Base-by-base conservation (phyloP, 164 flowering plant genomes). In the Kalanchoe fedtschenkoi region DNA sequence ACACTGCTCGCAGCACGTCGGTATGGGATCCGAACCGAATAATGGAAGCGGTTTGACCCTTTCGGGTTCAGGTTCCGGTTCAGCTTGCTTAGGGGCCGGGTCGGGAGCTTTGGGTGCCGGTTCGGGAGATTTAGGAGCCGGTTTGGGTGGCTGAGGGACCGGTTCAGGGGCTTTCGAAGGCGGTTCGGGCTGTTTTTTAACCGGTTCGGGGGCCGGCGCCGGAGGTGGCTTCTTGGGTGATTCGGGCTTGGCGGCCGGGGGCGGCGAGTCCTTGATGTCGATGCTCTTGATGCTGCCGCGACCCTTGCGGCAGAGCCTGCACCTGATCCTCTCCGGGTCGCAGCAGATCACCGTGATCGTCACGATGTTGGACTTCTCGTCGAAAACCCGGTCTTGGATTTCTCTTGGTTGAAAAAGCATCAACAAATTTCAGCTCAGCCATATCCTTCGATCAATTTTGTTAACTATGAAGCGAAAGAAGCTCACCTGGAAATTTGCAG, bases 341-440 rank as follows among this genome's bases (percentile, higher is more conserved):
- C 87, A 80, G 65, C 85, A 78, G 0, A 76, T 62, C 17, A 83
- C 88, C 0, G 17, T 77, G 75, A 86, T 84, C 0, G 44, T 77
- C 69, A 84, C 87, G 0, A 62, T 77, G 71, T 82, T 78, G 1
- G 68, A 16, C 72, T 86, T 80, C 68, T 78, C 79, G 47, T 84
- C 81, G 62, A 53, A 83, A 0, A 64, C 8, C 71, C 82, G 87
- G 75, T 81, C 78, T 62, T 75, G 74, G 7, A 89, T 83, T 80
- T 83, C 90, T 83, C 41, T 70, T 71, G 75, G 70, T 58, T 69
- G 37, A 43, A 70, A 69, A 64, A 43, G n/a, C 21, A 41, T 63
- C 3, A 55, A 61, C 63, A 55, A 37, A 38, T 42, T 17, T 17
- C 19, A 22, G 29, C 38, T 51, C 19, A 30, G n/a, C 16, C 4